Evolutionary conservation across 2,329 filamentous ascomycete species (phyloP).

Genomic region (Aspergillus intermedius): DNA sequence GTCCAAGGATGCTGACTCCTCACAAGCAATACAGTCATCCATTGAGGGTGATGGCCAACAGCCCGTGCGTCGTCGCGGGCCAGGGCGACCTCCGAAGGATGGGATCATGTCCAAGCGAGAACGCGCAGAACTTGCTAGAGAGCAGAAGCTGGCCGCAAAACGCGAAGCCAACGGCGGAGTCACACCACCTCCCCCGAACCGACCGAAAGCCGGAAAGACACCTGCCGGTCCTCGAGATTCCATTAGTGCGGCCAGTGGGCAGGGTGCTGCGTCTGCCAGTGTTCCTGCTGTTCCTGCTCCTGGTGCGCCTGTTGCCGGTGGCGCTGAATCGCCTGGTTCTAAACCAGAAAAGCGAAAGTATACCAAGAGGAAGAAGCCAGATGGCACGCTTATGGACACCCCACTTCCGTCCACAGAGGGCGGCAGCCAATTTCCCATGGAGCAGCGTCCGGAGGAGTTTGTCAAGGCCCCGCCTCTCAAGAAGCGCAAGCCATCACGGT

Average conservation of each 20-base stretch:
- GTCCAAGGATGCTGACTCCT: constrained; percentile 22
- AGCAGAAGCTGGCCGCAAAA: constrained; percentile 45
- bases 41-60: constrained; percentile 35
- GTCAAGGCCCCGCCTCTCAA: constrained; percentile 42
- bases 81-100: constrained; percentile 60
- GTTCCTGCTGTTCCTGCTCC: constrained; percentile 5
- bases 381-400: constrained; percentile 36
- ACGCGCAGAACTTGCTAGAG: constrained; percentile 47
- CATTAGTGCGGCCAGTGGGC: background rate
- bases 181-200: constrained; percentile 30
- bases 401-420: constrained; percentile 39
- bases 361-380: constrained; percentile 41
- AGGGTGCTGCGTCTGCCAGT: background rate
- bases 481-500: constrained; percentile 49
- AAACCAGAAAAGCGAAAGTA: constrained; percentile 45
- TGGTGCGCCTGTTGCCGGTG: constrained; percentile 23
- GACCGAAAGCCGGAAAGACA: constrained; percentile 21
- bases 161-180: constrained; percentile 43
- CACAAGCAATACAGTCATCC: constrained; percentile 19
- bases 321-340: constrained; percentile 29
- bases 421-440: constrained; percentile 26
- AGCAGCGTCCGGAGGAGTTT: constrained; percentile 35
- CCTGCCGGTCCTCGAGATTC: constrained; percentile 26
- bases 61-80: constrained; percentile 44
- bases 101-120: constrained; percentile 62